Percentiles rank a stretch among this genome's conserved stretches.
Conservation (phyloP, 169 alveolate genomes). For the Plasmodium ovale region DNA sequence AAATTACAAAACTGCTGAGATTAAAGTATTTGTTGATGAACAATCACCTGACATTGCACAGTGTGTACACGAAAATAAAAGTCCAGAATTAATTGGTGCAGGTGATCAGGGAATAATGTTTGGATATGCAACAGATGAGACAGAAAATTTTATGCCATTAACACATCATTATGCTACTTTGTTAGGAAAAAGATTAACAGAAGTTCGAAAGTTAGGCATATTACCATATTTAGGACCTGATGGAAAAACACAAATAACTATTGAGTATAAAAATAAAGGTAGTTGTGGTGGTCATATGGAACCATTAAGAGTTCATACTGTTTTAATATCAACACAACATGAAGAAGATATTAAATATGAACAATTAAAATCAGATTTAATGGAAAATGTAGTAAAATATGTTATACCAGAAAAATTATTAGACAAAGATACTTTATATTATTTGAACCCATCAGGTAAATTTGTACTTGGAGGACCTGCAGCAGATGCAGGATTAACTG, state of each 20-base stretch:
- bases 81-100: constrained; percentile 82
- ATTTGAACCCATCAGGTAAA: constrained; percentile 97
- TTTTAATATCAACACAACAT: constrained; percentile 95
- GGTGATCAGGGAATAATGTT: constrained; percentile 99
- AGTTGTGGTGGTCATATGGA: constrained; percentile 90
- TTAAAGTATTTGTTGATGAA: constrained; percentile 93
- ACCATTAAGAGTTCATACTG: constrained; percentile 95
- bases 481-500: constrained; percentile 99
- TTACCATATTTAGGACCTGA: constrained; percentile 98
- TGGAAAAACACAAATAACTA: constrained; percentile 98
- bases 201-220: constrained; percentile 92
- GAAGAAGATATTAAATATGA: constrained; percentile 85
- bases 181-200: constrained; percentile 94
- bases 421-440: constrained; percentile 94
- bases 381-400: constrained; percentile 93
- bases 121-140: constrained; percentile 99
- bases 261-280: constrained; percentile 87
- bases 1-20: constrained; percentile 95
- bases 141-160: constrained; percentile 97
- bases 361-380: constrained; percentile 88
- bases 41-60: constrained; percentile 97
- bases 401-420: constrained; percentile 94
- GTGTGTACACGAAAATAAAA: constrained; percentile 95
- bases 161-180: constrained; percentile 96
- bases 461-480: constrained; percentile 99